Evolutionary conservation across 805 yeast genomes (phyloP), one percentile per base, ranked within the genome.

Genomic region (Kuraishia borneana): DNA sequence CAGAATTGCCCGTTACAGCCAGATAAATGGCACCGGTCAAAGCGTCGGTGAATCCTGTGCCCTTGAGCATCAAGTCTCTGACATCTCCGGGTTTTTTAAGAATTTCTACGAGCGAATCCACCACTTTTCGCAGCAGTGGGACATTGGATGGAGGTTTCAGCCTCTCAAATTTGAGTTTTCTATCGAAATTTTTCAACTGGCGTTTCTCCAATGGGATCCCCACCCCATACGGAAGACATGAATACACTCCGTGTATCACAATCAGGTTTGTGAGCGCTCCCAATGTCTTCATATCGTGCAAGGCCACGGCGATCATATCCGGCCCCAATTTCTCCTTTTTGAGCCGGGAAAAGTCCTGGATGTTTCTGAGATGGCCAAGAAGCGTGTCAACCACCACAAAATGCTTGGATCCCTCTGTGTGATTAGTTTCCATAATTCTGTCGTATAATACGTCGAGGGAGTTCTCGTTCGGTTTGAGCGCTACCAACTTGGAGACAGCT

Each of bases 221-320:
- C 17, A 76, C 62, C 2, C 68, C 69, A 6, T 51, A 38, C 0
- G 76, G 70, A 1, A 84, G 40, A 33, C 72, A 69, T 0, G 87
- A 73, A 43, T 79, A 80, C 0, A 89, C 63, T 0, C 94, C 88
- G 42, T 76, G 79, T 2, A 80, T 54, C 0, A 87, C 71, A 2
- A 88, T 61, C 8, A 80, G 38, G 41, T 77, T 80, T 14, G 81
- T 53, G 30, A 89, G 48, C 17, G 65, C 69, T 23, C 81, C 78
- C 36, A 92, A 70, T 3, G 73, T 68, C 49, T 76, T 81, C 68
- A 89, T 76, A 51, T 92, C 97, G 45, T 84, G 87, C 7, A 89
- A 61, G 0, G 96, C 83, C 12, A 89, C 77, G 6, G 80, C 61
- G 8, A 82, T 62, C 33, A 70, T 42, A 32, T 56, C 50, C 28